Evolutionary conservation across 768 basidiomycete species (phyloP).

Genomic region (Lactarius akahatsu): DNA sequence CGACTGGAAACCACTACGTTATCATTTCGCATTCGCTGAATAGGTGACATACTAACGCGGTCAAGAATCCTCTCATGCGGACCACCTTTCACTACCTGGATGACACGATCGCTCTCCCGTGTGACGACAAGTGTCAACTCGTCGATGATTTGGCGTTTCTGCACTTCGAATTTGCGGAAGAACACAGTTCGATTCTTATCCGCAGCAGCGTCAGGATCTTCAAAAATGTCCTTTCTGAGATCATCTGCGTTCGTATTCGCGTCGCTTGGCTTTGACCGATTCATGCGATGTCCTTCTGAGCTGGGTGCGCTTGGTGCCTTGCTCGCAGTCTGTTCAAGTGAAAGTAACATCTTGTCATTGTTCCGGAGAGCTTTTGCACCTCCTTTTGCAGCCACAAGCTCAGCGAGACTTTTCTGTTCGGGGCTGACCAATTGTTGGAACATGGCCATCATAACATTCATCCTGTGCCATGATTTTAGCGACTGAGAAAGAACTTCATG

Average conservation of each 20-base stretch:
- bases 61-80: constrained; percentile 25
- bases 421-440: constrained; percentile 25
- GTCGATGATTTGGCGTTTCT: constrained; percentile 2
- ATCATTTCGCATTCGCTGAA: background rate
- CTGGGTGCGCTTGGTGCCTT: background rate
- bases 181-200: constrained; percentile 27
- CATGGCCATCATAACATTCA: constrained; percentile 24
- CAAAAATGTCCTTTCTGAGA: constrained; percentile 30
- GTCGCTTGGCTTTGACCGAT: background rate
- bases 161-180: constrained; percentile 1
- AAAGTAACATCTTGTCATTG: constrained; percentile 26
- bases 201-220: constrained; percentile 30
- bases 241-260: background rate
- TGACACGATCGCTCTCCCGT: constrained; percentile 23
- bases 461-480: constrained; percentile 13
- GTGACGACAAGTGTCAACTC: constrained; percentile 17
- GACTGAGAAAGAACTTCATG: background rate
- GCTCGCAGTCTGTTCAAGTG: constrained; percentile 29
- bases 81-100: constrained; percentile 27
- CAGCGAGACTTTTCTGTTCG: constrained; percentile 23
- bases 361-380: constrained; percentile 29
- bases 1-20: background rate
- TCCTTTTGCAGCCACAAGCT: constrained; percentile 30
- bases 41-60: background rate
- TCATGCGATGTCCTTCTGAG: background rate